Conservation (phyloP, 495 filamentous ascomycete genomes). For the Halenospora varia region DNA sequence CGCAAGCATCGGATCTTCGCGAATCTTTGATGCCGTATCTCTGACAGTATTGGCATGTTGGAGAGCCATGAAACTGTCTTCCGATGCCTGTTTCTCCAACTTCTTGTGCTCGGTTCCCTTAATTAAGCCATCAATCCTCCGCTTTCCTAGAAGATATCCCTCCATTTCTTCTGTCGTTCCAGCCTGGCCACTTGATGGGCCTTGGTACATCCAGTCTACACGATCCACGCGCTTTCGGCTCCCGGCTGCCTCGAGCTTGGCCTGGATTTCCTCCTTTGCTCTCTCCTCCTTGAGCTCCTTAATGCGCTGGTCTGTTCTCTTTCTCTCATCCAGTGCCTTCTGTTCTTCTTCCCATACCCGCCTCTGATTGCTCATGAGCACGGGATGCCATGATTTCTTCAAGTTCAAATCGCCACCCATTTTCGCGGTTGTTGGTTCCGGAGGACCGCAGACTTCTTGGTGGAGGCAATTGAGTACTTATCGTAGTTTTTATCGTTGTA, state of each 20-base stretch:
- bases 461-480: neutral
- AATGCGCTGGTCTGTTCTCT: conserved; percentile 74
- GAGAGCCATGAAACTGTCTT: conserved; percentile 57
- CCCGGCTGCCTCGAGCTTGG: conserved; percentile 84
- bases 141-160: conserved; percentile 86
- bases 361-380: conserved; percentile 75
- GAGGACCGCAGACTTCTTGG: neutral
- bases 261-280: conserved; percentile 84
- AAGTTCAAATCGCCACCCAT: conserved; percentile 91
- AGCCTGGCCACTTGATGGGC: conserved; percentile 71
- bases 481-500: neutral
- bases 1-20: conserved; percentile 83
- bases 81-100: conserved; percentile 73
- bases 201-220: conserved; percentile 98
- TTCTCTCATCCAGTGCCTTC: conserved; percentile 92
- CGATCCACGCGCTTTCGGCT: conserved; percentile 68
- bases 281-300: conserved; percentile 95
- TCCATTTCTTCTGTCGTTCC: conserved; percentile 92
- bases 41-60: conserved; percentile 59
- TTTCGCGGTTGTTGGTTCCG: conserved; percentile 36
- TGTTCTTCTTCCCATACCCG: conserved; percentile 85
- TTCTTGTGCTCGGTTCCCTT: conserved; percentile 78
- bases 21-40: conserved; percentile 78
- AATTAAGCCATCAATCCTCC: conserved; percentile 84
- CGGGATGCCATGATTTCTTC: conserved; percentile 97